phyloP scores from a whole-genome alignment of 83 land plant species.

The Picea mariana region DNA sequence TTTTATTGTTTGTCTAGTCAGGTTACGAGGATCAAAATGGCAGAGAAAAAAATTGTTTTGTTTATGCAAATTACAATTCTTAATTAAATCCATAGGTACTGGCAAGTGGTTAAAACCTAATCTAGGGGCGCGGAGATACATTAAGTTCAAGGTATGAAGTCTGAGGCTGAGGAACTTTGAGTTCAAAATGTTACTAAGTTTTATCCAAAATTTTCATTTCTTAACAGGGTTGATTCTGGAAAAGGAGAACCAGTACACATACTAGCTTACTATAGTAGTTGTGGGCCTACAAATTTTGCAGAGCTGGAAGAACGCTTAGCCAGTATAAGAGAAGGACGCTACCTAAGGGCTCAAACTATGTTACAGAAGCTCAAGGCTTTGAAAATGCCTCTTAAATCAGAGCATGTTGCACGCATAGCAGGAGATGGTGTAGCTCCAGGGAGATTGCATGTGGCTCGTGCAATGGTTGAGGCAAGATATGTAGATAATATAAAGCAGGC shows the following conservation, averaged over 20 bases:
- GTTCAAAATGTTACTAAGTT: not conserved
- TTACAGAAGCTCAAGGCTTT: conserved; percentile 65
- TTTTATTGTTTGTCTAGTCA: not conserved
- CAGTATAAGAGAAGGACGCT: conserved; percentile 84
- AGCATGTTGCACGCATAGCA: conserved; percentile 65
- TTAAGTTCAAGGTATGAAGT: not conserved
- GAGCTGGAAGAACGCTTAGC: conserved; percentile 66
- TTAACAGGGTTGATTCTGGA: conserved; percentile 17
- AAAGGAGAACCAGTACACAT: conserved; percentile 83
- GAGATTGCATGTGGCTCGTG: conserved; percentile 91
- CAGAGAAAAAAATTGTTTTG: not conserved
- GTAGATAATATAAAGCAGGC: conserved; percentile 82
- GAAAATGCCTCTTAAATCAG: conserved; percentile 88
- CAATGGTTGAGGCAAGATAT: conserved; percentile 89
- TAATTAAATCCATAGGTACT: not conserved
- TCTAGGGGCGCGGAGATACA: not conserved
- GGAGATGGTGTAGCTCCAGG: conserved; percentile 97
- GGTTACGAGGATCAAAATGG: not conserved
- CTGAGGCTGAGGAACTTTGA: not conserved
- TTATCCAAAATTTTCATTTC: not conserved
- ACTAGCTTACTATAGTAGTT: conserved; percentile 89
- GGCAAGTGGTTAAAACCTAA: not conserved
- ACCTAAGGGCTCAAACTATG: conserved; percentile 73
- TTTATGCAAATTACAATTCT: not conserved
- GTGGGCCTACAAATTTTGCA: conserved; percentile 68